Conservation (phyloP, 192 early-diverging fungal species). For the Coemansia sp. region DNA sequence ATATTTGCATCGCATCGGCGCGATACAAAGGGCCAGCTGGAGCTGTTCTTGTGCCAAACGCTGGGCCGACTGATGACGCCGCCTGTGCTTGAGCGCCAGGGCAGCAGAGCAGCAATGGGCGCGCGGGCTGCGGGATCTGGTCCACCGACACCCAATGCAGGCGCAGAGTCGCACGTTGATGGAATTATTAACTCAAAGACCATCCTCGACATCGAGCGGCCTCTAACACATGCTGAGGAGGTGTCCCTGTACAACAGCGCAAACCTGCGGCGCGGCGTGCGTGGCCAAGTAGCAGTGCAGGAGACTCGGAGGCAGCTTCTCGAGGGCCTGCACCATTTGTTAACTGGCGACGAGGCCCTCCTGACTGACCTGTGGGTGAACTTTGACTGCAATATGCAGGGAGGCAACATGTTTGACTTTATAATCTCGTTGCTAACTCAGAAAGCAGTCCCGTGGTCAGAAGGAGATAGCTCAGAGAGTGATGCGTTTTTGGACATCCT, state of each 20-base stretch:
- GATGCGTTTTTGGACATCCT: slow-evolving; percentile 46
- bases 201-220: slow-evolving; percentile 21
- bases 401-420: slow-evolving; percentile 82
- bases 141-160: slow-evolving; percentile 2
- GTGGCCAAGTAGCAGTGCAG: slow-evolving; percentile 53
- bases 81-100: slow-evolving; percentile 27
- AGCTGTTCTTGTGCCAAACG: slow-evolving; percentile 50
- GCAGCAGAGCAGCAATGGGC: slow-evolving; percentile 17
- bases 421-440: slow-evolving; percentile 34
- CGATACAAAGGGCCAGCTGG: slow-evolving; percentile 39
- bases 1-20: slow-evolving; percentile 42
- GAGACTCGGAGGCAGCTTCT: slow-evolving; percentile 85
- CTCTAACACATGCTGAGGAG: slow-evolving; percentile 35
- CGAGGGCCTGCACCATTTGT: slow-evolving; percentile 60
- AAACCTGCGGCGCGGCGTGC: slow-evolving; percentile 35
- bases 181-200: no score
- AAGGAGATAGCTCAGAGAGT: slow-evolving; percentile 15
- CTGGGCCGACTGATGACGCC: slow-evolving; percentile 39
- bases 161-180: neutral
- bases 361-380: slow-evolving; percentile 90
- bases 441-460: slow-evolving; percentile 40
- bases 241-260: slow-evolving; percentile 36
- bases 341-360: slow-evolving; percentile 70
- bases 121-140: neutral
- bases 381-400: slow-evolving; percentile 84